Evolutionary conservation across 1,284 basidiomycete genomes (phyloP).

Genomic region (Albatrellus sp.): DNA sequence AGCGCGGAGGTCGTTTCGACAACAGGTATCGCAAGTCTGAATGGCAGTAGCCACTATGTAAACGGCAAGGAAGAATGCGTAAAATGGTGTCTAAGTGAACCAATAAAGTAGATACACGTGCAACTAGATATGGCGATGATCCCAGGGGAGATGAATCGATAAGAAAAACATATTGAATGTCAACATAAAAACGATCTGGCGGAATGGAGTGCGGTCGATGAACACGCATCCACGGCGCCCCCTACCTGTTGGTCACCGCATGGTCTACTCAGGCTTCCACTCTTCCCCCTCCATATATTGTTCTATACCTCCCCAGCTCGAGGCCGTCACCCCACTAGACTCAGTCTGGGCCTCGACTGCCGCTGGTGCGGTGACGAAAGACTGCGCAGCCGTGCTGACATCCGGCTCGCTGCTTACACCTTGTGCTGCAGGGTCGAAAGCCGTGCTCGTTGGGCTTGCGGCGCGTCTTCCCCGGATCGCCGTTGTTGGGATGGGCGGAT

Average conservation of each 20-base stretch:
- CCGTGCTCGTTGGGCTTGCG: constrained; percentile 2
- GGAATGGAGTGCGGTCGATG: neutral
- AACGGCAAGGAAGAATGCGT: neutral
- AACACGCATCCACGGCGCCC: neutral
- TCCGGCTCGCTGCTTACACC: constrained; percentile 34
- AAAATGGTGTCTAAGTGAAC: constrained; percentile 5
- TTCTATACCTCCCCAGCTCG: constrained; percentile 25
- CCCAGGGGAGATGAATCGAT: neutral
- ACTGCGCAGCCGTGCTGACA: constrained; percentile 53
- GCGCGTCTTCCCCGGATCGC: constrained; percentile 1
- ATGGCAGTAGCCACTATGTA: neutral
- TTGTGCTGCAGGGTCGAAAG: too few relatives aligned
- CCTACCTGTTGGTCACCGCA: neutral
- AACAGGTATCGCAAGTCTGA: neutral
- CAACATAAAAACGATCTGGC: neutral
- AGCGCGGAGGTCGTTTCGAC: neutral
- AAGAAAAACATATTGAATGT: neutral
- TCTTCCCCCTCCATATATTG: constrained; percentile 13
- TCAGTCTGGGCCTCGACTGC: constrained; percentile 38
- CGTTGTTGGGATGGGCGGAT: neutral
- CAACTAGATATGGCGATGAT: neutral
- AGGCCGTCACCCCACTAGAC: constrained; percentile 20
- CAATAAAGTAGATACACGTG: constrained; percentile 6
- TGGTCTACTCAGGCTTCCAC: constrained; percentile 3
- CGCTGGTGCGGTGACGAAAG: constrained; percentile 51